Percentiles rank a stretch among this genome's conserved stretches.
Evolutionary conservation across 371 early-diverging fungal species (phyloP).

Genomic region (Dinochytrium kinnereticum): DNA sequence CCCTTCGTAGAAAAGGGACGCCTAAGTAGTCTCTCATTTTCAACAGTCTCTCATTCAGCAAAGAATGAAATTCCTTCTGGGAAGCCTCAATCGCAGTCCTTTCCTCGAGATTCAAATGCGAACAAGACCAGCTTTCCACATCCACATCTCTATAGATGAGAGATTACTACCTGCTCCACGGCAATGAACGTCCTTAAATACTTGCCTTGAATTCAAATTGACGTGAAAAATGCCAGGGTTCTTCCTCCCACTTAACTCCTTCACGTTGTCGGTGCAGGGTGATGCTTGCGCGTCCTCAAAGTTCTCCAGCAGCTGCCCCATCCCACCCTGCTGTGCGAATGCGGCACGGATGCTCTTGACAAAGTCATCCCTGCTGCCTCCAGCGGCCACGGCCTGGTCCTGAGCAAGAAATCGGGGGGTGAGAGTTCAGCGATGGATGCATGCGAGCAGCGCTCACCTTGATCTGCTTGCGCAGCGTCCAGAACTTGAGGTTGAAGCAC

Average conservation of each 20-base stretch:
- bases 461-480: not conserved
- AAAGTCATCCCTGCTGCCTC: constrained; percentile 5
- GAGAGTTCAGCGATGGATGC: too few relatives aligned
- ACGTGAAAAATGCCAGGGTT: not conserved
- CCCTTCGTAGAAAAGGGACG: constrained; percentile 27
- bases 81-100: constrained; percentile 10
- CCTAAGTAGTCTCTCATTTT: constrained; percentile 23
- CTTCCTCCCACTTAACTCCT: not conserved
- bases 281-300: not conserved
- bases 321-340: not conserved
- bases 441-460: constrained; percentile 1
- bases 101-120: not conserved
- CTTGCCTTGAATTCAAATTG: not conserved
- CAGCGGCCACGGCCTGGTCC: not conserved
- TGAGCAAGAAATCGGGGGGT: too few relatives aligned
- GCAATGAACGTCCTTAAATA: not conserved
- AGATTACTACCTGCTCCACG: not conserved
- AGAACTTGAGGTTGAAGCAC: not conserved
- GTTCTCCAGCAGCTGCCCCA: not conserved
- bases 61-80: constrained; percentile 4
- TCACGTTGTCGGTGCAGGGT: too few relatives aligned
- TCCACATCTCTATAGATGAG: not conserved
- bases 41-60: constrained; percentile 18
- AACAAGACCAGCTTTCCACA: not conserved
- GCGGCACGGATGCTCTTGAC: not conserved